Evolutionary conservation across 208 protist genomes (phyloP), one percentile per base, ranked within the genome.

Genomic region (Spongospora subterranea): DNA sequence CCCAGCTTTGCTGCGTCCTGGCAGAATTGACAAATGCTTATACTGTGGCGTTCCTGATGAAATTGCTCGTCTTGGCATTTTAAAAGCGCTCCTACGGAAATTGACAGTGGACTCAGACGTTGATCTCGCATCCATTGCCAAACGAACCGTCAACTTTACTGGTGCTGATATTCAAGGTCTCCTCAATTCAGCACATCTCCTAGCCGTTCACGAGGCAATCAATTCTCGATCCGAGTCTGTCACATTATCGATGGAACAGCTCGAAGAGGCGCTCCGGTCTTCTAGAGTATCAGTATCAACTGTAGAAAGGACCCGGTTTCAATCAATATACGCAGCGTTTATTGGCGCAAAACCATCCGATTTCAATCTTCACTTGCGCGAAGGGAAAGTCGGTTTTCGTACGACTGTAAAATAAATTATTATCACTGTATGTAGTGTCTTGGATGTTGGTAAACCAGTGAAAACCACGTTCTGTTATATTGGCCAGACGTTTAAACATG

Each of bases 41-140:
- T 92, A 50, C 32, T 93, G 89, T 82, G 91, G 91, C 1, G 88
- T 92, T 13, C 91, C 91, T 43, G 89, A 91, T n/a, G 6, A 89
- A 13, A 38, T 20, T 32, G 88, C 50, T 39, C 88, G 88, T 32
- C 29, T 76, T 20, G 65, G 54, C 50, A 89, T 89, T 39, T 89
- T 89, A 45, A 32, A 65, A 13, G 32, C n/a, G 39, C 46, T 89
- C 13, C 32, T 32, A 6, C 6, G 54, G n/a, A 89, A 60, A 13
- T 64, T 89, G 88, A 32, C 64, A 20, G 1, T 89, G 17, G 13
- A 89, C 13, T 38, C 46, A 20, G 88, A 89, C 65, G 29, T 89
- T 20, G 88, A 89, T 45, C 54, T 89, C 17, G 6, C 32, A 6
- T 1, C 6, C 13, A 89, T 89, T 65, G 88, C 88, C n/a, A 1